Evolutionary conservation across 2,329 filamentous ascomycete species (phyloP).

Genomic region (Diplodia sapinea): DNA sequence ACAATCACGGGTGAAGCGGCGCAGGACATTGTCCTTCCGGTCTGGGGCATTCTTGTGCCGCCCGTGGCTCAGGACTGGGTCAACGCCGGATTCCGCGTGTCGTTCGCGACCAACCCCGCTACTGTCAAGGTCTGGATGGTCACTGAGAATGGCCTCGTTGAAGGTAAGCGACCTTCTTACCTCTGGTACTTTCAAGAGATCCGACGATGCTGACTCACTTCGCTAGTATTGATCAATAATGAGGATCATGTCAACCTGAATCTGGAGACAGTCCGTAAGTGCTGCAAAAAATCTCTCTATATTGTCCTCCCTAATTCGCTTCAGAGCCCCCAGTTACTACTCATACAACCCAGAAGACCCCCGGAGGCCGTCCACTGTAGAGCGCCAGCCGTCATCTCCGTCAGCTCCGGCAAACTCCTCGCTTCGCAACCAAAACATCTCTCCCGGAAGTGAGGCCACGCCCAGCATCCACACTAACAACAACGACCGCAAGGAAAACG

Average conservation of each 20-base stretch:
- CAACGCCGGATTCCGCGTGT: neutral
- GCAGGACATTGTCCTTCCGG: neutral
- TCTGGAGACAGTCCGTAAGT: neutral
- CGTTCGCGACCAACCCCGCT: neutral
- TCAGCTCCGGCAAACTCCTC: neutral
- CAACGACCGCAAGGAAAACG: neutral
- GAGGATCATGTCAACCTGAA: neutral
- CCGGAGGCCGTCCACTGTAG: neutral
- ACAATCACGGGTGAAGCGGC: neutral
- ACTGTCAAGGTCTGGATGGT: neutral
- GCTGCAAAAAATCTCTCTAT: neutral
- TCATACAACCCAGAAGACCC: neutral
- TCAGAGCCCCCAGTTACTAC: neutral
- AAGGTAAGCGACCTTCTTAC: neutral
- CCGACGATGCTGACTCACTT: neutral
- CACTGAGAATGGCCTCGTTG: neutral
- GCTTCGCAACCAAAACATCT: neutral
- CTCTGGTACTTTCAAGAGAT: neutral
- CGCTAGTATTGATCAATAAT: neutral
- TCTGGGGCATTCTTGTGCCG: neutral
- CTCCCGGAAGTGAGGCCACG: neutral
- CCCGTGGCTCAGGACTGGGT: conserved; percentile 6
- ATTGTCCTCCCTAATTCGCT: neutral
- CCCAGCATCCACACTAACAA: neutral
- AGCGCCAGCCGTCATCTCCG: neutral